Percentiles rank a stretch among this genome's conserved stretches.
Evolutionary conservation across 257 asterid species (phyloP).

Genomic region (Petrea volubilis): DNA sequence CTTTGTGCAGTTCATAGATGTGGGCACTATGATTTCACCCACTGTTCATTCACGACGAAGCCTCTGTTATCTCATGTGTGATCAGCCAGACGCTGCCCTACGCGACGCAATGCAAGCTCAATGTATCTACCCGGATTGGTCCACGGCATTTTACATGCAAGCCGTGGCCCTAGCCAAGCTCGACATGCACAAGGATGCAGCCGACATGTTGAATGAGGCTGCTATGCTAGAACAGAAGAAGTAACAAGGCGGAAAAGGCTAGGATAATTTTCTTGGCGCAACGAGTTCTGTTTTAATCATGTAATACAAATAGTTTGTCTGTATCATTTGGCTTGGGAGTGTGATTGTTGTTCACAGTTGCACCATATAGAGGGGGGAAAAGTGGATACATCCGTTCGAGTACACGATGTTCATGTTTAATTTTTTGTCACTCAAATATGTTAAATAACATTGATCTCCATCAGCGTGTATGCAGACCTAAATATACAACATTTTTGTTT

Average conservation of each 20-base stretch:
- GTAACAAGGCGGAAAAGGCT: slow-evolving; percentile 62
- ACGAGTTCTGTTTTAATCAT: slow-evolving; percentile 31
- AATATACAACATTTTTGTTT: slow-evolving; percentile 23
- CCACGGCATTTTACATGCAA: slow-evolving; percentile 98
- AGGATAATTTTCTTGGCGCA: slow-evolving; percentile 15
- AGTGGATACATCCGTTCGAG: slow-evolving; percentile 11
- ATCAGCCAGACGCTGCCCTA: slow-evolving; percentile 96
- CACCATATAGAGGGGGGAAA: slow-evolving; percentile 45
- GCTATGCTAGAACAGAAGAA: slow-evolving; percentile 79
- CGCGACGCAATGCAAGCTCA: slow-evolving; percentile 99
- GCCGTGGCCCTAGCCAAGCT: slow-evolving; percentile 94
- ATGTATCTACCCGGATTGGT: slow-evolving; percentile 87
- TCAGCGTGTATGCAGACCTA: slow-evolving; percentile 17
- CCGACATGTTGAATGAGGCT: slow-evolving; percentile 97
- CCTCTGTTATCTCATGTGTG: slow-evolving; percentile 91
- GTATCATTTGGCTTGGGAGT: slow-evolving; percentile 46
- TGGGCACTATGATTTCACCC: slow-evolving; percentile 95
- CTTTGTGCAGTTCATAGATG: slow-evolving; percentile 83
- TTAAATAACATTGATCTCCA: slow-evolving; percentile 33
- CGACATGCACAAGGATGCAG: slow-evolving; percentile 96
- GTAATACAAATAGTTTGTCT: slow-evolving; percentile 25
- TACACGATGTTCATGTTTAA: slow-evolving; percentile 19
- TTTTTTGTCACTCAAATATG: slow-evolving; percentile 21
- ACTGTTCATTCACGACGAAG: slow-evolving; percentile 95
- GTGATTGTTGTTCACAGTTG: slow-evolving; percentile 40